These are phyloP conservation scores for Penstemon barbatus DNA, from an alignment of 257 asterid species.

Conservation along the genomic window DNA sequence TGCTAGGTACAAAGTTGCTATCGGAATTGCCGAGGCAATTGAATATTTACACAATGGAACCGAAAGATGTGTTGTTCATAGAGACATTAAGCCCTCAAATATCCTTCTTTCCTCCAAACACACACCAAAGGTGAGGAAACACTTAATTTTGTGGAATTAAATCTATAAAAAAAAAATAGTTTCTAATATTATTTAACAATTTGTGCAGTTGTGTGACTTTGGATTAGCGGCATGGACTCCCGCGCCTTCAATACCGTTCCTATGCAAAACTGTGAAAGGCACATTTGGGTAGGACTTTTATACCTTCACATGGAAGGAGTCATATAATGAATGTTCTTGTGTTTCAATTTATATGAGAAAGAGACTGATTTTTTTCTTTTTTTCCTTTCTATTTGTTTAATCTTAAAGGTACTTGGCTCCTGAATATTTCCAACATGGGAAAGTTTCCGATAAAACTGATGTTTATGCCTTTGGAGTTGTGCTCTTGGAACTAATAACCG, in stretches of 20 bases:
- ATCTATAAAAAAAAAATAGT: background rate
- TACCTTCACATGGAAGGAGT: background rate
- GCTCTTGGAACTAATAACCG: slow-evolving; percentile 82
- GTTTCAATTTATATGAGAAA: background rate
- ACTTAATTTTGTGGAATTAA: slow-evolving; percentile 13
- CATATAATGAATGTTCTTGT: background rate
- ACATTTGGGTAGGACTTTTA: slow-evolving; percentile 75
- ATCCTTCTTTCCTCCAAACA: slow-evolving; percentile 80
- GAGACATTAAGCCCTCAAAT: slow-evolving; percentile 95
- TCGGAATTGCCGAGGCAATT: slow-evolving; percentile 79
- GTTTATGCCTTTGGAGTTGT: slow-evolving; percentile 87
- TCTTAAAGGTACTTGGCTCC: slow-evolving; percentile 78
- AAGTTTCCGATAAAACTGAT: slow-evolving; percentile 89
- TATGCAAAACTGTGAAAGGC: slow-evolving; percentile 95
- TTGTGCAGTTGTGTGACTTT: slow-evolving; percentile 77
- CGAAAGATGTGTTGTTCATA: slow-evolving; percentile 86
- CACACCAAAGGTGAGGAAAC: slow-evolving; percentile 57
- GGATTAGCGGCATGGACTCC: slow-evolving; percentile 95
- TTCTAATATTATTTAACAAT: no score
- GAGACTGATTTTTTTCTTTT: slow-evolving; percentile 14
- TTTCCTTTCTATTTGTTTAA: background rate
- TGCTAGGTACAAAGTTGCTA: slow-evolving; percentile 65
- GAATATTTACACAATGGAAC: slow-evolving; percentile 76
- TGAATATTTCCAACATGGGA: slow-evolving; percentile 93
- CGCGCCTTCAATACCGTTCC: slow-evolving; percentile 86